Evolutionary conservation across 768 basidiomycete species (phyloP).

Genomic region (Agaricus subrufescens): DNA sequence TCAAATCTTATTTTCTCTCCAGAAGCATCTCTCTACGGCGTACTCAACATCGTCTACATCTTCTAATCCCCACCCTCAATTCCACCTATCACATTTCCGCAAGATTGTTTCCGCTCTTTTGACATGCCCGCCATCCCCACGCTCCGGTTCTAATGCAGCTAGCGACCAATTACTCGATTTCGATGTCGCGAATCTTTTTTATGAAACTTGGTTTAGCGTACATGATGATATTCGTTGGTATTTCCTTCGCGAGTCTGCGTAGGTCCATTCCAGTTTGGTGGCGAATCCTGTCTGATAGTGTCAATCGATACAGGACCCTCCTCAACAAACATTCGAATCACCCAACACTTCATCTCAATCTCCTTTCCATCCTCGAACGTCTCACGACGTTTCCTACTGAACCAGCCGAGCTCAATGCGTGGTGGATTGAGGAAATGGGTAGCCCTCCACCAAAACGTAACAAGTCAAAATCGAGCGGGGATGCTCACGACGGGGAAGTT

Average conservation of each 20-base stretch:
- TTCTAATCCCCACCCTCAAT: constrained; percentile 49
- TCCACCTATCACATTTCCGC: constrained; percentile 65
- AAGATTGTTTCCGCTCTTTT: constrained; percentile 58
- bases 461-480: constrained; percentile 29
- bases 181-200: constrained; percentile 61
- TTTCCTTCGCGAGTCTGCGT: constrained; percentile 80
- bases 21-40: constrained; percentile 73
- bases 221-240: constrained; percentile 87
- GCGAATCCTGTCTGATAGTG: not conserved
- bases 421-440: constrained; percentile 74
- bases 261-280: constrained; percentile 17
- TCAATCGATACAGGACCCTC: constrained; percentile 21
- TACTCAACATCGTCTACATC: constrained; percentile 32
- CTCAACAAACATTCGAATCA: constrained; percentile 24
- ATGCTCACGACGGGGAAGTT: constrained; percentile 30
- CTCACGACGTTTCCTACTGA: constrained; percentile 74
- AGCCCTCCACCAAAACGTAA: constrained; percentile 50
- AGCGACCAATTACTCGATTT: constrained; percentile 39
- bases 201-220: constrained; percentile 70
- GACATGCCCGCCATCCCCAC: constrained; percentile 50
- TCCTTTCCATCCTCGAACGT: constrained; percentile 62
- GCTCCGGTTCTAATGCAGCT: constrained; percentile 18
- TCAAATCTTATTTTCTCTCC: constrained; percentile 70
- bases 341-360: constrained; percentile 36
- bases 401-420: constrained; percentile 60